Conservation (phyloP, 2,329 filamentous ascomycete genomes). For the Colletotrichum kahawae region DNA sequence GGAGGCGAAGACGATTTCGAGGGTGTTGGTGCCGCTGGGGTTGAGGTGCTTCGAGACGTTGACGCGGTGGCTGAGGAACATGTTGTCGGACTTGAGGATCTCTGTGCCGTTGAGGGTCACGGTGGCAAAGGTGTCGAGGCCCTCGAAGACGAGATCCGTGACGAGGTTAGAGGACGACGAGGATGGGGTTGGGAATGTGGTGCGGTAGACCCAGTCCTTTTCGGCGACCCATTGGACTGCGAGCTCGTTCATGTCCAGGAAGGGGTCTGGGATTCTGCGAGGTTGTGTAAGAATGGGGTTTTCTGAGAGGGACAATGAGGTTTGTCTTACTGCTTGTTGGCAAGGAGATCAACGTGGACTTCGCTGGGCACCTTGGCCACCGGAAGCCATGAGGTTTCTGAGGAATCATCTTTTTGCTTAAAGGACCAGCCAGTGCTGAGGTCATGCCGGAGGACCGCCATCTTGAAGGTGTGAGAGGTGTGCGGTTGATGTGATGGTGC, state of each 20-base stretch:
- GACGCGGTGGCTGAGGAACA: slow-evolving; percentile 65
- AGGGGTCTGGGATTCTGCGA: slow-evolving; percentile 57
- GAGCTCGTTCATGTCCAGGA: slow-evolving; percentile 65
- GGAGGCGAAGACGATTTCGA: slow-evolving; percentile 64
- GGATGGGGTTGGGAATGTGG: slow-evolving; percentile 34
- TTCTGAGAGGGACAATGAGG: neutral
- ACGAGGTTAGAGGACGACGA: neutral
- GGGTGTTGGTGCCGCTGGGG: slow-evolving; percentile 41
- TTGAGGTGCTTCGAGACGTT: slow-evolving; percentile 50
- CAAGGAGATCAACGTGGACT: slow-evolving; percentile 42
- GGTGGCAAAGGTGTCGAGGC: slow-evolving; percentile 67
- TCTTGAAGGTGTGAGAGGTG: neutral
- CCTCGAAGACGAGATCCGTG: slow-evolving; percentile 63
- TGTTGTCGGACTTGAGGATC: slow-evolving; percentile 64
- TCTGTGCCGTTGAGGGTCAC: slow-evolving; percentile 58
- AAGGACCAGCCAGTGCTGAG: slow-evolving; percentile 30
- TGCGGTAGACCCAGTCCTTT: slow-evolving; percentile 63
- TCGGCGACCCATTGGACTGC: slow-evolving; percentile 67
- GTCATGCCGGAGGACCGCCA: neutral
- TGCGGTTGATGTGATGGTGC: neutral
- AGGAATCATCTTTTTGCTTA: slow-evolving; percentile 27
- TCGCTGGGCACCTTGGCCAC: slow-evolving; percentile 39
- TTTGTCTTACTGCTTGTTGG: slow-evolving; percentile 34
- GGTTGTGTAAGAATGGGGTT: neutral
- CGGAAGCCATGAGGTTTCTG: slow-evolving; percentile 35